These are phyloP conservation scores for Fusarium denticulatum DNA, from an alignment of 2,329 filamentous ascomycete genomes.

Conservation along the genomic window DNA sequence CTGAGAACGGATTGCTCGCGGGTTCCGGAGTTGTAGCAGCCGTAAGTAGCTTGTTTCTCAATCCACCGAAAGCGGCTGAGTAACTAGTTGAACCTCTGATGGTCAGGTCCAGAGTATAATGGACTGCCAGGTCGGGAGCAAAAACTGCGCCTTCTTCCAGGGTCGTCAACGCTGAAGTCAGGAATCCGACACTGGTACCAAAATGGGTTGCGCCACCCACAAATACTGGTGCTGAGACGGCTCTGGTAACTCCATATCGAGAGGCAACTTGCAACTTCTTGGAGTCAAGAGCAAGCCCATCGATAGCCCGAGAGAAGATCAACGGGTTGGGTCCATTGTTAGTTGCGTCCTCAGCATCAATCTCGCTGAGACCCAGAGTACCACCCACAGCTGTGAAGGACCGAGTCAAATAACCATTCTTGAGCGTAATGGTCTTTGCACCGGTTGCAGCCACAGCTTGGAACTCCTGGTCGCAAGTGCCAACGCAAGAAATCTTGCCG, in stretches of 20 bases:
- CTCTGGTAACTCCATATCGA: constrained; percentile 67
- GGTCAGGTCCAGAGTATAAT: constrained; percentile 64
- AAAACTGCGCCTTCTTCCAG: constrained; percentile 63
- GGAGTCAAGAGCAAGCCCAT: constrained; percentile 64
- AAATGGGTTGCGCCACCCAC: constrained; percentile 55
- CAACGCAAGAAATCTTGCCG: constrained; percentile 67
- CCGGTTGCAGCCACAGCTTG: constrained; percentile 48
- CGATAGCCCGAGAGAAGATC: constrained; percentile 66
- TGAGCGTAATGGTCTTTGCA: constrained; percentile 56
- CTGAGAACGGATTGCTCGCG: constrained; percentile 55
- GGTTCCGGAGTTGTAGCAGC: constrained; percentile 55
- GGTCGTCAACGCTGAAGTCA: constrained; percentile 58
- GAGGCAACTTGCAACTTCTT: constrained; percentile 65
- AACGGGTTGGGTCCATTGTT: constrained; percentile 60
- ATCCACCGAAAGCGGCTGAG: constrained; percentile 61
- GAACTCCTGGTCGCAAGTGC: constrained; percentile 60
- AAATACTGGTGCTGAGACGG: constrained; percentile 65
- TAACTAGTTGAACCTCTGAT: constrained; percentile 58
- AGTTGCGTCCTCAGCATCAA: constrained; percentile 65
- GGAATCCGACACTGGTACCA: constrained; percentile 68
- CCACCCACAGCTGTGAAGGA: constrained; percentile 70
- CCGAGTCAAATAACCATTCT: constrained; percentile 69
- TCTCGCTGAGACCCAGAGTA: constrained; percentile 69
- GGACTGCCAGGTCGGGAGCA: constrained; percentile 63
- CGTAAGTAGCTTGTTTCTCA: constrained; percentile 64